phyloP scores from a whole-genome alignment of 2,329 filamentous ascomycete genomes.

The Tothia fuscella region DNA sequence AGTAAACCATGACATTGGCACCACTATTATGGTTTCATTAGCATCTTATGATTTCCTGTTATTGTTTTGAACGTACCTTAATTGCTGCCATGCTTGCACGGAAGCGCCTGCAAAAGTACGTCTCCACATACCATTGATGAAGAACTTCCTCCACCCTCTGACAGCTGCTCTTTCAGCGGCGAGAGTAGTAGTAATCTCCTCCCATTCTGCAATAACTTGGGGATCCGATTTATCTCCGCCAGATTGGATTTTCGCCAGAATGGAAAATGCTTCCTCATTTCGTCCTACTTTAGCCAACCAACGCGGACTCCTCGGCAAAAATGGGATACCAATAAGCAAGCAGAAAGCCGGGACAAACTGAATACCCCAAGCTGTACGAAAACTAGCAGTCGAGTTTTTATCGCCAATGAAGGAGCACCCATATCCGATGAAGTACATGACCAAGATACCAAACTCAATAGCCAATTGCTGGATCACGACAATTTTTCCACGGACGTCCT shows the following conservation, averaged over 20 bases:
- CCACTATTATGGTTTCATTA: too few relatives aligned
- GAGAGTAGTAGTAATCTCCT: slow-evolving; percentile 33
- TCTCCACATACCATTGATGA: slow-evolving; percentile 47
- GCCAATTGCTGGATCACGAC: slow-evolving; percentile 64
- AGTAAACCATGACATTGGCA: slow-evolving; percentile 59
- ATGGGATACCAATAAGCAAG: slow-evolving; percentile 37
- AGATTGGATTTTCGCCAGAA: slow-evolving; percentile 31
- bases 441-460: slow-evolving; percentile 50
- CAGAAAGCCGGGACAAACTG: slow-evolving; percentile 27
- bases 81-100: slow-evolving; percentile 48
- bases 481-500: slow-evolving; percentile 47
- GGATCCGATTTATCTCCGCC: slow-evolving; percentile 51
- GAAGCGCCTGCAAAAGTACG: slow-evolving; percentile 43
- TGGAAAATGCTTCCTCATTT: slow-evolving; percentile 32
- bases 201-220: slow-evolving; percentile 55
- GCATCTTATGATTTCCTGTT: too few relatives aligned
- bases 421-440: slow-evolving; percentile 26
- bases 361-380: slow-evolving; percentile 26
- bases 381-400: slow-evolving; percentile 15
- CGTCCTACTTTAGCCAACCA: slow-evolving; percentile 34
- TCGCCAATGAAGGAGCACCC: slow-evolving; percentile 22
- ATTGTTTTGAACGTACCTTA: too few relatives aligned
- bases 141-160: slow-evolving; percentile 33
- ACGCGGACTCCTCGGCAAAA: slow-evolving; percentile 34
- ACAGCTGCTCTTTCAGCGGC: background rate